Percentiles rank a stretch among this genome's conserved stretches.
Conservation (phyloP, 768 basidiomycete genomes). For the Boletus vinaceobasis region DNA sequence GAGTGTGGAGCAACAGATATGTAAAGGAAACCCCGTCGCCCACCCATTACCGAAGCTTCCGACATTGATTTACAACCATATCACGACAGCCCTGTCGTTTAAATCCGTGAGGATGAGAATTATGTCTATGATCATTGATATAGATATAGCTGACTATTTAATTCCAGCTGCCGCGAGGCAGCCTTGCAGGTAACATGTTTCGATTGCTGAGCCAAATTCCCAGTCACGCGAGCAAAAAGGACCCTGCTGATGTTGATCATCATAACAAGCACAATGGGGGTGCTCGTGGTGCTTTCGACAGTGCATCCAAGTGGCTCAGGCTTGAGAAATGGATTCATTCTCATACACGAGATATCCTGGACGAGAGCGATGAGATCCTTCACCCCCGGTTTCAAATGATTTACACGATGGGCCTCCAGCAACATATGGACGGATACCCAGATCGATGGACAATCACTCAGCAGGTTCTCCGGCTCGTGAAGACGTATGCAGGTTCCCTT, state of each 20-base stretch:
- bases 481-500: not conserved
- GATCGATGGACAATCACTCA: conserved; percentile 30
- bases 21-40: not conserved
- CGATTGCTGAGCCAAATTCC: not conserved
- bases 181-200: not conserved
- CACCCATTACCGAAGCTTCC: conserved; percentile 12
- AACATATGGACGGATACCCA: conserved; percentile 23
- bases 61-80: not conserved
- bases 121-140: not conserved
- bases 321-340: conserved; percentile 15
- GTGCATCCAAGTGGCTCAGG: conserved; percentile 10
- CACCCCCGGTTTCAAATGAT: conserved; percentile 14
- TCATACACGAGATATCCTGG: conserved; percentile 14
- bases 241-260: not conserved
- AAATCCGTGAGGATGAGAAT: not conserved
- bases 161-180: not conserved
- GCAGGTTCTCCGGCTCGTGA: conserved; percentile 21
- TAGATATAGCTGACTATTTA: not conserved
- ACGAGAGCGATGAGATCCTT: conserved; percentile 24
- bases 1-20: conserved; percentile 34
- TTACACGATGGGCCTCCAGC: conserved; percentile 27
- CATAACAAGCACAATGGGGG: not conserved
- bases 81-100: not conserved
- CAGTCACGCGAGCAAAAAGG: no score
- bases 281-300: not conserved